Base-by-base conservation (phyloP, 2,329 filamentous ascomycete species). In the Fusarium camptoceras region DNA sequence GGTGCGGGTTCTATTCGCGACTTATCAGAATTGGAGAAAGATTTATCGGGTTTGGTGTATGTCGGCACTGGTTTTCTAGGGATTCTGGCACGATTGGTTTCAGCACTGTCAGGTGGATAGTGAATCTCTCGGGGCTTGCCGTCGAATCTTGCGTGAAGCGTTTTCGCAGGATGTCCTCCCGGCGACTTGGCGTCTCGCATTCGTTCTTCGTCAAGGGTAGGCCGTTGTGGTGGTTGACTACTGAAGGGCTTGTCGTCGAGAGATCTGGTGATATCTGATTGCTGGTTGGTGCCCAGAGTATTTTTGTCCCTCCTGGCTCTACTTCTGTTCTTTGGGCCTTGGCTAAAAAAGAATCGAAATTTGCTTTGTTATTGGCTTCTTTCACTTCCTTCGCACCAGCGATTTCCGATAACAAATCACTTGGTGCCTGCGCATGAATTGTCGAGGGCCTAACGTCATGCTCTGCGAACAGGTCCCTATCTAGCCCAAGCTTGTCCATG, bases 311-410 rank as follows among this genome's bases (percentile, higher is more conserved):
- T 70, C 66, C 66, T 37, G 62, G 65, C 16, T 72, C 49, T 55
- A 30, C 22, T 24, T 55, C 55, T 53, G 34, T 55, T 65, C 43
- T 56, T 68, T 62, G 63, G 57, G 51, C 47, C 51, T 65, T 60
- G 64, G 64, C 81, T 82, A 83, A 83, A 83, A 83, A 83, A 77
- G 70, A 49, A 16, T 37, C 14, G n/a, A 20, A n/a, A 14, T 31
- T 37, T 44, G 43, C 28, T 22, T 65, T 39, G 30, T 63, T 46
- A 12, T 27, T 39, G 48, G 20, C 24, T 15, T 56, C 57, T 39
- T 64, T 59, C 27, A 47, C 39, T 22, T 48, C 53, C 48, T 43
- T 65, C 55, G 34, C 24, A 24, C 20, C 41, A n/a, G 50, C 46
- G 54, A 49, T 62, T 34, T 49, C 56, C 18, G 24, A 14, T 34